Percentiles rank a stretch among this genome's conserved stretches.
phyloP scores from a whole-genome alignment of 1,284 basidiomycete genomes.

The Prillingera fragicola region DNA sequence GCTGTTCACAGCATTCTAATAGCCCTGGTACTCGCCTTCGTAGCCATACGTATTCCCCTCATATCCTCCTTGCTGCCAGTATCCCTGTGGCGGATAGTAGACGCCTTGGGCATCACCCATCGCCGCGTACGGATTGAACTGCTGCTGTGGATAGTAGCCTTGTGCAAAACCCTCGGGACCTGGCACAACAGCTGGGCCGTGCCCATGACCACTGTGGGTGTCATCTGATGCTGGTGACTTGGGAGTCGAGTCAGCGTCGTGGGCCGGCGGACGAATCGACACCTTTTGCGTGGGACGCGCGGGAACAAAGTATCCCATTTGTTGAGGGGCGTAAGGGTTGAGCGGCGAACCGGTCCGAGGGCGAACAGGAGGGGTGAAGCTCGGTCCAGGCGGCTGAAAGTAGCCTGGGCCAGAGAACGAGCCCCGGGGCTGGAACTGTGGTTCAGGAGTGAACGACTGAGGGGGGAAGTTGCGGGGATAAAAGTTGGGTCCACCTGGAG shows the following conservation, averaged over 20 bases:
- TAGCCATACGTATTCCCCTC: slow-evolving; percentile 19
- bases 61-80: slow-evolving; percentile 12
- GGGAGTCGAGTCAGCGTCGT: slow-evolving; percentile 4
- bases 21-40: slow-evolving; percentile 23
- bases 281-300: slow-evolving; percentile 27
- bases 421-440: slow-evolving; percentile 14
- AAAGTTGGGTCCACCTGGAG: slow-evolving; percentile 1
- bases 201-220: too few relatives aligned
- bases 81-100: slow-evolving; percentile 14
- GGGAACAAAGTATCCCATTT: slow-evolving; percentile 25
- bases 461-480: slow-evolving; percentile 12
- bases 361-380: background rate
- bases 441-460: slow-evolving; percentile 16
- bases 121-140: slow-evolving; percentile 29
- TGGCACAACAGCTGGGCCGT: too few relatives aligned
- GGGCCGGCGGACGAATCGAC: slow-evolving; percentile 23
- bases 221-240: slow-evolving; percentile 12
- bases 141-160: slow-evolving; percentile 9
- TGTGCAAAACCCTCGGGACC: slow-evolving; percentile 7
- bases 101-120: slow-evolving; percentile 3
- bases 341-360: slow-evolving; percentile 23
- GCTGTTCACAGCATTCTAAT: too few relatives aligned
- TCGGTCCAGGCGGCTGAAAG: background rate
- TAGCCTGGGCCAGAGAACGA: slow-evolving; percentile 22
- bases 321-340: slow-evolving; percentile 19